Base-by-base conservation (phyloP, 495 filamentous ascomycete species). In the Tuber umbilicatum region DNA sequence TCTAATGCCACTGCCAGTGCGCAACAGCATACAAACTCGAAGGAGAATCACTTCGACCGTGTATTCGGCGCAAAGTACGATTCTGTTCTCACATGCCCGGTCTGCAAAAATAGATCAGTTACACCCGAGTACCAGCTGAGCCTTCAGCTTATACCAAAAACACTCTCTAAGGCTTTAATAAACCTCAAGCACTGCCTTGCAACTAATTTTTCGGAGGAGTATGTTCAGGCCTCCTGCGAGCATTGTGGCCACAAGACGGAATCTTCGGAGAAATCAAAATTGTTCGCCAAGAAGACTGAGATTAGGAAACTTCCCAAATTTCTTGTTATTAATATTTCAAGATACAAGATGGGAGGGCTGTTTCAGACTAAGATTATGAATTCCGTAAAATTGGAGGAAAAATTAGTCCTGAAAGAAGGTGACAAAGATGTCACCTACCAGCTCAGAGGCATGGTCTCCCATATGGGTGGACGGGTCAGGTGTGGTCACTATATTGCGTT, bases 401-500 rank as follows among this genome's bases (percentile, higher is more conserved):
- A 69, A 19, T 69, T 79, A 40, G 74, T 50, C 21, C 35, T 75
- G 38, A 71, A 39, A 64, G 77, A 80, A n/a, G 70, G 71, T 16
- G 50, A 45, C 6, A 64, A 42, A 23, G 37, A 39, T 31, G 73
- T 74, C 16, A 45, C 70, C n/a, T 81, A 81, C 69, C 4, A 43
- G 6, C 76, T 81, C 38, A 73, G 68, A 69, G 72, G 76, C 0
- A 73, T 81, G 27, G 64, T 81, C 27, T 80, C 76, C 7, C 80
- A 81, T 71, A 27, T 42, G 38, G 80, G 80, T 17, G 70, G 38
- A 41, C 64, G 16, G 67, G 27, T 70, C 76, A 79, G 17, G 21
- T n/a, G 27, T 77, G 79, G 80, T 7, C 80, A 81, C 70, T 81
- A 81, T n/a, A 74, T 81, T 60, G 64, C 76, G 2, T 81, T 81